Base-by-base conservation (phyloP, 2,329 filamentous ascomycete species). In the Penicillium sp. region DNA sequence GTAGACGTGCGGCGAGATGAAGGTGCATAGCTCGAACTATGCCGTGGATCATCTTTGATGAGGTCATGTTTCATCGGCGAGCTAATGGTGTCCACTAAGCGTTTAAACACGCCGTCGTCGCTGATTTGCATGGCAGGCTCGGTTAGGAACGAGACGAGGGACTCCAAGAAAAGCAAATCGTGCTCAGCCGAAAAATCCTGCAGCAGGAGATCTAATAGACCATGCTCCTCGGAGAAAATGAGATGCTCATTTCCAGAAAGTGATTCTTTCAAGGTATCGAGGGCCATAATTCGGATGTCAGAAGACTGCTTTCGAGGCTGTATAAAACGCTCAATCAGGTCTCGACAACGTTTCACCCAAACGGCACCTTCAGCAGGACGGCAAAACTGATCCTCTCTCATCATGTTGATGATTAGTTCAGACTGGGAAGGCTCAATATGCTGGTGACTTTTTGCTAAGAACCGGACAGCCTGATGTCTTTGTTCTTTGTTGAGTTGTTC, bases 261-360 rank as follows among this genome's bases (percentile, higher is more conserved):
- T 16, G 74, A 71, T n/a, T 77, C 73, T 61, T 75, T 75, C 16
- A 77, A 56, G 1, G 69, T 72, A 29, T 74, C 72, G 42, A 78
- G 62, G 39, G 75, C 75, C 11, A 72, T 55, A 7, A 76, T 72
- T 31, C 76, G 76, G 49, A 76, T 68, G 43, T 76, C 75, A 5
- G 74, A 69, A 33, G 71, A 59, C 57, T 78, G 76, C 13, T 68
- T 68, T n/a, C 67, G 73, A 52, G 69, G 64, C 21, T 69, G 70
- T 58, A 78, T 66, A 49, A 77, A 78, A 35, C 67, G 71, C 39
- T 68, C 62, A 53, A 76, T 70, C 16, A 78, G 57, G 27, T 67
- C 69, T 52, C 67, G 71, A 29, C 69, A 71, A 61, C 71, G 65
- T 9, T 63, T 63, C n/a, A 69, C 58, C 74, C 74, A 78, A 14